Base-by-base conservation (phyloP, 768 basidiomycete genomes). In the Lactarius sp. region DNA sequence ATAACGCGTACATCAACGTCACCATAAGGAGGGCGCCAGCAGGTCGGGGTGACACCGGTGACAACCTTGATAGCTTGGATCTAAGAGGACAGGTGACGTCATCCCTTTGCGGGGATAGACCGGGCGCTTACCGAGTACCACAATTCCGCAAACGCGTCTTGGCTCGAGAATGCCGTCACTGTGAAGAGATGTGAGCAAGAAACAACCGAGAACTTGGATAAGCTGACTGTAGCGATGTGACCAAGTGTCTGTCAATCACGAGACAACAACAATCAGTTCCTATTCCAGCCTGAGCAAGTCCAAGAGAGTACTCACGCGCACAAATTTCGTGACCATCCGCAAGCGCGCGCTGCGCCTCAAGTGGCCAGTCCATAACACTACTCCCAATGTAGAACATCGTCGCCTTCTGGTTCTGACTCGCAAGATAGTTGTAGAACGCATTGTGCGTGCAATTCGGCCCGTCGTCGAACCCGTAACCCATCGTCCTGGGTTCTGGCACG, bases 61-160 rank as follows among this genome's bases (percentile, higher is more conserved):
- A 79, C 80, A 27, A 85, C 74, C 67, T 84, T 83, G 56, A 86
- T 80, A 1, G 76, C 75, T 77, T 85, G 67, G 67, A 84, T 77
- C 83, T 68, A 27, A 10, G 18, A n/a, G 20, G 22, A 52, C 4
- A 36, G 2, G 12, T 67, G 22, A 27, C 18, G 4, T 36, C 14
- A 39, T 31, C 34, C 9, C 6, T 9, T 20, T 6, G 22, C n/a
- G 22, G 36, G 31, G 34, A 27, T 31, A 42, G 3, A 46, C 4
- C 6, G 5, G 58, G 3, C 10, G 73, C 83, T 41, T 66, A 82
- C 83, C 0, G 66, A 84, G 74, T 90, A 93, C 63, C 86, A 90
- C 18, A 93, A 77, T 72, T 92, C 90, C 4, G 89, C 89, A 61
- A 91, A 89, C 4, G 83, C 86, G 65, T 86, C 75, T 67, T 83